A percentile compares a stretch with the other conserved stretches of the same genome.
These are phyloP conservation scores for Wolfiporia cocos DNA, from an alignment of 1,284 basidiomycete species.

Conservation along the genomic window DNA sequence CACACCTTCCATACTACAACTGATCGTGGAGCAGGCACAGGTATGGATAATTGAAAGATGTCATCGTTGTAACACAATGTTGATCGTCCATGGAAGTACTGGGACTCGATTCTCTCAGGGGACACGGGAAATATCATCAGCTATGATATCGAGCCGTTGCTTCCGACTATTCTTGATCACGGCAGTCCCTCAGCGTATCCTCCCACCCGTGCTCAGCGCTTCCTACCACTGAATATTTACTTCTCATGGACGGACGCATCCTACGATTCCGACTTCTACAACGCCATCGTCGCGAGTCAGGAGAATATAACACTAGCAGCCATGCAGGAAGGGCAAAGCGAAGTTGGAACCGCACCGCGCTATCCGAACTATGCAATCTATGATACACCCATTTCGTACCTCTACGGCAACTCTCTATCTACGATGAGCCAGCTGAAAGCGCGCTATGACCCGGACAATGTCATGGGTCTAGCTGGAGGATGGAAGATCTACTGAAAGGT, in stretches of 20 bases:
- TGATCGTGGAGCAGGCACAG: constrained; percentile 41
- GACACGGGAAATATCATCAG: no score
- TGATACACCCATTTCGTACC: constrained; percentile 5
- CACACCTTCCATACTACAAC: constrained; percentile 35
- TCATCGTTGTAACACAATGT: neutral
- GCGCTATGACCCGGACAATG: constrained; percentile 10
- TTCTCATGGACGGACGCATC: constrained; percentile 10
- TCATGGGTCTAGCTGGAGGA: constrained; percentile 16
- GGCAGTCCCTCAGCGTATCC: constrained; percentile 12
- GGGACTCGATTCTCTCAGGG: constrained; percentile 17
- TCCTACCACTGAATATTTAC: constrained; percentile 13
- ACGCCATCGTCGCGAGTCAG: constrained; percentile 7
- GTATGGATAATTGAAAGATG: constrained; percentile 23
- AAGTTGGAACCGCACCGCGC: neutral
- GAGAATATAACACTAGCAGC: constrained; percentile 4
- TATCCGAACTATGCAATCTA: constrained; percentile 10
- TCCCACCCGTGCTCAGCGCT: constrained; percentile 8
- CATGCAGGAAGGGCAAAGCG: constrained; percentile 1
- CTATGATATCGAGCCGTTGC: constrained; percentile 54
- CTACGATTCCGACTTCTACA: constrained; percentile 7
- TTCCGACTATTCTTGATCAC: constrained; percentile 33
- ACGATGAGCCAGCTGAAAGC: constrained; percentile 7
- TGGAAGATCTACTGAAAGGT: constrained; percentile 15
- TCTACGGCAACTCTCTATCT: constrained; percentile 10
- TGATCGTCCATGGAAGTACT: constrained; percentile 22